Conservation (phyloP, 495 filamentous ascomycete genomes). For the Annulohypoxylon moriforme region DNA sequence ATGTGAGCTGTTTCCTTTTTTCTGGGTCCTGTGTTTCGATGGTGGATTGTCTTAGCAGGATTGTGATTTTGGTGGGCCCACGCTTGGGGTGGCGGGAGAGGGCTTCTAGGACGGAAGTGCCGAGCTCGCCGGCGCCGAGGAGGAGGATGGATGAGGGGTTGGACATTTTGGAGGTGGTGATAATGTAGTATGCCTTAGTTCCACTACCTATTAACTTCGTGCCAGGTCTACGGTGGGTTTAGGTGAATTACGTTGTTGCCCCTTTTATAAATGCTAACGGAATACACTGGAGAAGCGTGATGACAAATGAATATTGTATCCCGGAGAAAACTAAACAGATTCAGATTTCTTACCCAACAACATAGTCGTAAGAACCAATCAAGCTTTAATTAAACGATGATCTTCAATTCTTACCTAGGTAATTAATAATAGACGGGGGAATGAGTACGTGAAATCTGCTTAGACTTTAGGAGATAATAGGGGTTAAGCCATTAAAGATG, state of each 20-base stretch:
- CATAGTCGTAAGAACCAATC: not conserved
- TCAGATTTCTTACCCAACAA: not conserved
- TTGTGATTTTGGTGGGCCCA: constrained; percentile 49
- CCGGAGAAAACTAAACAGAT: not conserved
- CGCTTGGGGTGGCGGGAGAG: constrained; percentile 57
- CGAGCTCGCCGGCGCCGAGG: constrained; percentile 72
- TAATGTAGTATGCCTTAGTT: not conserved
- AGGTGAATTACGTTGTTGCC: not conserved
- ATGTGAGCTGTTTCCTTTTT: constrained; percentile 40
- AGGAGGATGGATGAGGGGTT: constrained; percentile 60
- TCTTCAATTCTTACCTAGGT: not conserved
- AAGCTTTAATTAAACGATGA: not conserved
- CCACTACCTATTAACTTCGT: not conserved
- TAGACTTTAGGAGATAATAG: constrained; percentile 20
- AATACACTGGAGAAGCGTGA: not conserved
- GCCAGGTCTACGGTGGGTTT: not conserved
- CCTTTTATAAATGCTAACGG: constrained; percentile 1
- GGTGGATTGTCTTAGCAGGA: constrained; percentile 62
- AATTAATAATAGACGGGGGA: constrained; percentile 2
- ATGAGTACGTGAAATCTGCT: not conserved
- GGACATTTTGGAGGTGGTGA: not conserved
- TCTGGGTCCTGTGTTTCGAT: constrained; percentile 51
- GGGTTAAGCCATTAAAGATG: not conserved
- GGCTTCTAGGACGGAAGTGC: constrained; percentile 62
- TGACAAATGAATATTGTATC: constrained; percentile 7